Evolutionary conservation across 2,329 filamentous ascomycete genomes (phyloP), one percentile per base, ranked within the genome.

Genomic region (Clarireedia paspali): DNA sequence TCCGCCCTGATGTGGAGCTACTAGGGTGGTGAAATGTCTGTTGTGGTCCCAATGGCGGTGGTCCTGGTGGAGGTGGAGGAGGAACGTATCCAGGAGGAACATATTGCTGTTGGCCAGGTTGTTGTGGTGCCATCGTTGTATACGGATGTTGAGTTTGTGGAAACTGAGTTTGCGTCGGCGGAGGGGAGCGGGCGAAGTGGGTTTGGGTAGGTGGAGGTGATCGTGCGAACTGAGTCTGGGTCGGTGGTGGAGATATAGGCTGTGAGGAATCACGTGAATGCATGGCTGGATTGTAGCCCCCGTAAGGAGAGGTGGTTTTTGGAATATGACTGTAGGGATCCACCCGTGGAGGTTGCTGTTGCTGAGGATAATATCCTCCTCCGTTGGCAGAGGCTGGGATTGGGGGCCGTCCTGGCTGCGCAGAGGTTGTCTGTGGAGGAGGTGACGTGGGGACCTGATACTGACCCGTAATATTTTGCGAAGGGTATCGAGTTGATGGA

Each of bases 61-160:
- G 83, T 2, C 82, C 81, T 1, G 83, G 84, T 0, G 84, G 84
- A 10, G 84, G 84, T 3, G 84, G 84, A 17, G 84, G 84, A 0
- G 83, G 83, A 26, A 87, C 77, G 66, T 85, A 88, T 4, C 83
- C 83, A 51, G 82, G 77, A 12, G 82, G 82, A 53, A 85, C 70
- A 59, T 72, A 71, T 58, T 73, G 71, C 15, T 69, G 67, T 38
- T 70, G 69, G n/a, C 73, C 74, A 15, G 70, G 67, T 27, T 72
- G 68, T 30, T 73, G 73, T 44, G 59, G 60, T 47, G 70, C 69
- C 27, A 57, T 62, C 47, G 66, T 68, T 3, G 65, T 47, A 42
- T 63, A 63, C 40, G 42, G 59, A 38, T 64, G 62, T 50, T 62
- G 60, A 50, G 59, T 67, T 40, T 67, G 67, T 10, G 61, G 49